phyloP scores from a whole-genome alignment of 2,329 filamentous ascomycete species.

The Hysterium pulicare region DNA sequence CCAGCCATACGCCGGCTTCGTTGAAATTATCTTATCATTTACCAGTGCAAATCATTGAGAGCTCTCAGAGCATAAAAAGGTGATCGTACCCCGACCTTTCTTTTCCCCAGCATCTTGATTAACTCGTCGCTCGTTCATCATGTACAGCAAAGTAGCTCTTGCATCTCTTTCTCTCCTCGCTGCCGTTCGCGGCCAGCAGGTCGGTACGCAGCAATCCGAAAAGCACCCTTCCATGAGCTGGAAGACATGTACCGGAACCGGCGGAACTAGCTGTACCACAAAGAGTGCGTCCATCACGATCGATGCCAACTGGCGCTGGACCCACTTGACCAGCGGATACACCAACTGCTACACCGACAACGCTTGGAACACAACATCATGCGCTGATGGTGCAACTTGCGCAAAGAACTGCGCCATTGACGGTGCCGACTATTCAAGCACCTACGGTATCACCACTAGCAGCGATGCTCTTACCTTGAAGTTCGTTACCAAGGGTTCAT shows the following conservation, averaged over 20 bases:
- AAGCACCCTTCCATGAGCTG: constrained; percentile 41
- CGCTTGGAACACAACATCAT: constrained; percentile 40
- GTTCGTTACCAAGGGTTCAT: constrained; percentile 54
- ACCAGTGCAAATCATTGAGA: constrained; percentile 1
- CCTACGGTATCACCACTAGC: constrained; percentile 51
- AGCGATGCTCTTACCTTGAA: constrained; percentile 53
- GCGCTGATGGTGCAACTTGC: constrained; percentile 37
- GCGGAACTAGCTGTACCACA: constrained; percentile 37
- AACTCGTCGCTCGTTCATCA: constrained; percentile 28
- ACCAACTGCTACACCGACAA: constrained; percentile 51
- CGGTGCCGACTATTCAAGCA: constrained; percentile 42
- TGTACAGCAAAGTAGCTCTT: constrained; percentile 40
- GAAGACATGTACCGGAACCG: constrained; percentile 39
- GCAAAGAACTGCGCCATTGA: constrained; percentile 42
- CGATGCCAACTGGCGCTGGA: constrained; percentile 51
- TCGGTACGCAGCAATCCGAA: constrained; percentile 40
- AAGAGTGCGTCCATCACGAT: constrained; percentile 38
- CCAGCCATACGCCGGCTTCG: constrained; percentile 11
- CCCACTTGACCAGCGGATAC: constrained; percentile 43
- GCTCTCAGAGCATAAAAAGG: constrained; percentile 27
- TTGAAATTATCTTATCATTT: constrained; percentile 15
- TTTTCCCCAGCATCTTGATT: constrained; percentile 24
- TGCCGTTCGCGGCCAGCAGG: constrained; percentile 40
- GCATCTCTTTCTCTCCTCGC: constrained; percentile 40
- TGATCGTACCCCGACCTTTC: constrained; percentile 6